Conservation (phyloP, 106 monocot species). For the Cymbidium sinense region DNA sequence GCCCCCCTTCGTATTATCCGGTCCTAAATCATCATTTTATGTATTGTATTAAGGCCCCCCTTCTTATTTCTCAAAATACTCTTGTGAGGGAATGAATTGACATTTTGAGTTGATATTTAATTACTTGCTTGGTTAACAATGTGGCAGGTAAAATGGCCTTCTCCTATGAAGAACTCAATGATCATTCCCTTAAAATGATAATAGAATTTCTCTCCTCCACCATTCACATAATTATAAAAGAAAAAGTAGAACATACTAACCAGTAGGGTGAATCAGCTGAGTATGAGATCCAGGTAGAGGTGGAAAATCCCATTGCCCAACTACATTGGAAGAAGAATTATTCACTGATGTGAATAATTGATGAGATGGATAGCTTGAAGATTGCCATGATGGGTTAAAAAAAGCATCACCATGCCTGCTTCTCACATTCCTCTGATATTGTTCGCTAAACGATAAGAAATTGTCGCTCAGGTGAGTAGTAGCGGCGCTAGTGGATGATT, state of each 20-base stretch:
- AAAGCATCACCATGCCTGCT: not conserved
- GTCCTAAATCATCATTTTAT: too few relatives aligned
- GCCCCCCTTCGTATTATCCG: too few relatives aligned
- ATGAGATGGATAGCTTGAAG: not conserved
- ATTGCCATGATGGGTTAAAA: not conserved
- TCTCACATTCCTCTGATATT: slow-evolving; percentile 7
- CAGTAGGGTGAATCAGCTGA: not conserved
- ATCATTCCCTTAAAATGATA: too few relatives aligned
- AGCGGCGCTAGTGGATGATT: not conserved
- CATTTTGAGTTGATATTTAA: too few relatives aligned
- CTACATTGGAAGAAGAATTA: not conserved
- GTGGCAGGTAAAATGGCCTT: too few relatives aligned
- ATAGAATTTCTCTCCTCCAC: too few relatives aligned
- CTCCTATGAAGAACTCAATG: too few relatives aligned
- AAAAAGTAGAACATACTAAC: slow-evolving; percentile 1
- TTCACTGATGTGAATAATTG: not conserved
- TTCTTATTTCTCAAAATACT: too few relatives aligned
- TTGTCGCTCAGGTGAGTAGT: not conserved
- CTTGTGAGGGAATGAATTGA: not conserved
- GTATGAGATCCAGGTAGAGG: not conserved
- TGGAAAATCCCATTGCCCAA: not conserved
- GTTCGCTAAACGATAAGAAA: not conserved
- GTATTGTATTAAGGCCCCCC: too few relatives aligned
- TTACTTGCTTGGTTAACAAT: too few relatives aligned
- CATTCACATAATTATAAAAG: not conserved